Evolutionary conservation across 73 alveolate genomes (phyloP).

Genomic region (Uronychia binucleata): DNA sequence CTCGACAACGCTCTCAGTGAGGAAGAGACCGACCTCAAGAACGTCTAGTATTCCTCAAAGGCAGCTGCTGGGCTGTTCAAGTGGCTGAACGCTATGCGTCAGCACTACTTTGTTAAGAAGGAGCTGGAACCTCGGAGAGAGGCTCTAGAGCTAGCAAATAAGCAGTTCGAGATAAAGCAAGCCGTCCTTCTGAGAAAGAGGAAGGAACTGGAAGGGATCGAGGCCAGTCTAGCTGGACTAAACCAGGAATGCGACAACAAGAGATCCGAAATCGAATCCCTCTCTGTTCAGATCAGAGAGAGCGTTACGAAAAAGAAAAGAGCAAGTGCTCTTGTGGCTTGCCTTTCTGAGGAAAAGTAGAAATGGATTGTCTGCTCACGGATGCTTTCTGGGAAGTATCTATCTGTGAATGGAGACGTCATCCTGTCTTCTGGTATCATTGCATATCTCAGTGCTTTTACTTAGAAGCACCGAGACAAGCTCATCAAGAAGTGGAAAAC

Average conservation of each 20-base stretch:
- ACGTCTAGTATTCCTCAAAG: slow-evolving; percentile 60
- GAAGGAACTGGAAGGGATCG: slow-evolving; percentile 22
- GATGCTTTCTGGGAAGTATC: slow-evolving; percentile 27
- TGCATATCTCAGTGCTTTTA: slow-evolving; percentile 71
- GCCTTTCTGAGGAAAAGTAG: slow-evolving; percentile 44
- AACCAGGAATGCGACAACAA: slow-evolving; percentile 36
- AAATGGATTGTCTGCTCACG: slow-evolving; percentile 58
- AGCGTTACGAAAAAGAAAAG: slow-evolving; percentile 33
- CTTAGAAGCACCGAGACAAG: slow-evolving; percentile 48
- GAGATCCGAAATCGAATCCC: slow-evolving; percentile 26
- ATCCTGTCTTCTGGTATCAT: slow-evolving; percentile 47
- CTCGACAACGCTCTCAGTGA: not conserved
- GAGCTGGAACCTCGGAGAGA: slow-evolving; percentile 29
- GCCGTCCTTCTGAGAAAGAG: not conserved
- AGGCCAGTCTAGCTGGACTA: slow-evolving; percentile 9
- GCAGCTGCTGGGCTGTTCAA: slow-evolving; percentile 64
- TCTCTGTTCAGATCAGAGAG: slow-evolving; percentile 3
- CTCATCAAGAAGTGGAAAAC: slow-evolving; percentile 76
- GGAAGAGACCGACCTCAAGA: slow-evolving; percentile 68
- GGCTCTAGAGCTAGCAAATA: not conserved
- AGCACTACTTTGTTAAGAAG: slow-evolving; percentile 3
- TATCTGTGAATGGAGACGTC: slow-evolving; percentile 43
- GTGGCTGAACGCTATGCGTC: not conserved
- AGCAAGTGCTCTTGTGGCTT: slow-evolving; percentile 25
- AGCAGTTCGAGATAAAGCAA: not conserved